These are phyloP conservation scores for Nymphaea colorata DNA, from an alignment of 164 flowering plant species.

Conservation along the genomic window DNA sequence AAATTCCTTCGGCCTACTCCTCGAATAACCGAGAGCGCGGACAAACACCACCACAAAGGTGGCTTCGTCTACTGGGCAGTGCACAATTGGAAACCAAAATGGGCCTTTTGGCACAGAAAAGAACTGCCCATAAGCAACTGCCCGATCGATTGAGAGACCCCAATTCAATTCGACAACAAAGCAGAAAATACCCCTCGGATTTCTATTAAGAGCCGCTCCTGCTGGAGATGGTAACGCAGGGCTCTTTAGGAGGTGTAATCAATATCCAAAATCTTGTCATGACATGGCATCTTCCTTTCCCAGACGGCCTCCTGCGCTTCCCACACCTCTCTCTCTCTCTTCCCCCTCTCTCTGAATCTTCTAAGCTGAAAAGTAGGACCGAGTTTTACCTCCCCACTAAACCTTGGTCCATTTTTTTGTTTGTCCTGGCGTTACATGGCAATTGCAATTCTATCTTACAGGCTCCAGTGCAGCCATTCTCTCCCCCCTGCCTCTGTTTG, in stretches of 20 bases:
- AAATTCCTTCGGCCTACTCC: background rate
- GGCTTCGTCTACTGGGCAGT: background rate
- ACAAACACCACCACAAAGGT: background rate
- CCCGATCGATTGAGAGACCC: background rate
- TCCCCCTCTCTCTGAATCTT: background rate
- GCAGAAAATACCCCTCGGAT: background rate
- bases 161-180: background rate
- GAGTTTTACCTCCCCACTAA: no score
- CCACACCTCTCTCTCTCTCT: constrained; percentile 1
- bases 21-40: background rate
- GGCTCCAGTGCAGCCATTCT: no score
- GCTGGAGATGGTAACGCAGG: background rate
- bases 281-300: background rate
- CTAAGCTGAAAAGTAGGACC: background rate
- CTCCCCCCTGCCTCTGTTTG: no score
- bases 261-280: background rate
- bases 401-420: no score
- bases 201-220: background rate
- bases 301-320: background rate
- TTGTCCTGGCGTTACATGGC: no score
- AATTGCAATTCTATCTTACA: no score
- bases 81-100: background rate
- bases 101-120: background rate
- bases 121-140: background rate
- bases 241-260: background rate